Evolutionary conservation across 345 rosid species (phyloP).

Genomic region (Cardamine chenopodiifolia): DNA sequence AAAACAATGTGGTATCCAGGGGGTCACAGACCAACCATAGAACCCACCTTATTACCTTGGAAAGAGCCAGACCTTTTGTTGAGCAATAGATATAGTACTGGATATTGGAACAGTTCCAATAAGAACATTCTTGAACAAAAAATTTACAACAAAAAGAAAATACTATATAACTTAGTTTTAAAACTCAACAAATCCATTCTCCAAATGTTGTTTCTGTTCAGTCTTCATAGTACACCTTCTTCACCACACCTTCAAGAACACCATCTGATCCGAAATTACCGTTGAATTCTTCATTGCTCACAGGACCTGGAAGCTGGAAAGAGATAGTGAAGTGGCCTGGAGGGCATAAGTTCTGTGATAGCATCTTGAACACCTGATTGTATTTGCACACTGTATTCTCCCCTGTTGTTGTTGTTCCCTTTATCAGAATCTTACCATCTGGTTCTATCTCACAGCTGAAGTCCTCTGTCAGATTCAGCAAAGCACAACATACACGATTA

Average conservation of each 20-base stretch:
- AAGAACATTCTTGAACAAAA: not conserved
- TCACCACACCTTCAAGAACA: constrained; percentile 64
- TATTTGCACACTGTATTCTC: constrained; percentile 54
- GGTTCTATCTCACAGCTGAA: constrained; percentile 57
- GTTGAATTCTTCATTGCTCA: constrained; percentile 43
- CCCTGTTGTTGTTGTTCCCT: constrained; percentile 68
- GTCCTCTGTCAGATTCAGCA: constrained; percentile 42
- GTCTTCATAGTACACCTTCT: constrained; percentile 41
- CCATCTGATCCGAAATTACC: constrained; percentile 56
- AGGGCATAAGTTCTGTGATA: constrained; percentile 61
- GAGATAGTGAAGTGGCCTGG: constrained; percentile 66
- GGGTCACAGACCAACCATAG: too few relatives aligned
- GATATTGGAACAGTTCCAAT: not conserved
- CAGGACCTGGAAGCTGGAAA: constrained; percentile 71
- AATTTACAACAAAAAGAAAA: not conserved
- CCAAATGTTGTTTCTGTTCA: not conserved
- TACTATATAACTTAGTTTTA: not conserved
- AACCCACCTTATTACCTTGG: too few relatives aligned
- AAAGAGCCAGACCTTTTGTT: not conserved
- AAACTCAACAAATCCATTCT: not conserved
- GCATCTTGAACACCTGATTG: constrained; percentile 62
- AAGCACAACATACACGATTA: not conserved
- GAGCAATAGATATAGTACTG: not conserved
- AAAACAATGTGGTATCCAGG: too few relatives aligned
- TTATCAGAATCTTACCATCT: constrained; percentile 54